Evolutionary conservation across 225 moss, liverwort and hornwort genomes (phyloP).

Genomic region (Ulota crispa): DNA sequence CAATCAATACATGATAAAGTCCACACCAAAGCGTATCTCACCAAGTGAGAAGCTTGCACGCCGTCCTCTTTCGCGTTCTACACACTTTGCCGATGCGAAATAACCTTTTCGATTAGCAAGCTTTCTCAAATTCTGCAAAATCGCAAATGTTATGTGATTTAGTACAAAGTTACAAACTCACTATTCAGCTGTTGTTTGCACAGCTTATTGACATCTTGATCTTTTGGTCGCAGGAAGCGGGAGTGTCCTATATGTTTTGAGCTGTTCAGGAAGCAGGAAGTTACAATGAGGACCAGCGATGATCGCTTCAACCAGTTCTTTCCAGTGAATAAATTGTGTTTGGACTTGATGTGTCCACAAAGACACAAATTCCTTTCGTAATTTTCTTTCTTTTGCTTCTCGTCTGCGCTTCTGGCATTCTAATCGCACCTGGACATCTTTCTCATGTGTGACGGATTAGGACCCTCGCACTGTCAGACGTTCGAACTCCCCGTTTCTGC

Average conservation of each 20-base stretch:
- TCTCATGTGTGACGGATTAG: neutral
- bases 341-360: conserved; percentile 44
- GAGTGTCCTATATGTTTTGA: conserved; percentile 61
- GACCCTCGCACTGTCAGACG: neutral
- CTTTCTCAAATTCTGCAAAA: neutral
- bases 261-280: conserved; percentile 32
- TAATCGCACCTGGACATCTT: neutral
- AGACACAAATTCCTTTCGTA: conserved; percentile 32
- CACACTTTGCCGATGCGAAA: neutral
- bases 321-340: conserved; percentile 51
- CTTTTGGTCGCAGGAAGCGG: conserved; percentile 47
- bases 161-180: neutral
- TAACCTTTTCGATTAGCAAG: neutral
- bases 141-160: neutral
- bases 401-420: neutral
- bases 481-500: neutral
- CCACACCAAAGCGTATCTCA: conserved; percentile 50
- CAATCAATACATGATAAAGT: conserved; percentile 59
- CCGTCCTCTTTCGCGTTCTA: neutral
- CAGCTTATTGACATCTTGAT: neutral
- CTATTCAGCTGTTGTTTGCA: neutral
- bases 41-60: conserved; percentile 36
- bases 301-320: conserved; percentile 36
- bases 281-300: neutral
- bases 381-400: neutral